These are phyloP conservation scores for Cladosporium sp. DNA, from an alignment of 2,329 filamentous ascomycete species.

Conservation along the genomic window DNA sequence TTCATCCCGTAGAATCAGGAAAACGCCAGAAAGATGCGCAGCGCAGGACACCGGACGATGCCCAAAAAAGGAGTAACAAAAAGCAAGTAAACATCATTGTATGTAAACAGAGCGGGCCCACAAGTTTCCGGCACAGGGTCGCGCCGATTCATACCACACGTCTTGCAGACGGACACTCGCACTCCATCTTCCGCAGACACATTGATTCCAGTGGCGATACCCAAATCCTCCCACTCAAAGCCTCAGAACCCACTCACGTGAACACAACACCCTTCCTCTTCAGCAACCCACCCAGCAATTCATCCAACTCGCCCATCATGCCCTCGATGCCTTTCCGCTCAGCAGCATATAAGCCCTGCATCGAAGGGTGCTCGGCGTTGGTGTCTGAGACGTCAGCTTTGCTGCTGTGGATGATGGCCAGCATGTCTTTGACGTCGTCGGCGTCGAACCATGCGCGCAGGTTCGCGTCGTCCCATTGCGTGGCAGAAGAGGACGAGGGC, in stretches of 20 bases:
- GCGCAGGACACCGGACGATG: background rate
- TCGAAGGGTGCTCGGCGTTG: slow-evolving; percentile 81
- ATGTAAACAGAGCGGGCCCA: background rate
- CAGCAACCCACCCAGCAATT: slow-evolving; percentile 31
- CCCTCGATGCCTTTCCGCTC: slow-evolving; percentile 83
- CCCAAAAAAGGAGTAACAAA: background rate
- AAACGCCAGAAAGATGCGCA: background rate
- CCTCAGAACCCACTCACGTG: too few relatives aligned
- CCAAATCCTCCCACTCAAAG: too few relatives aligned
- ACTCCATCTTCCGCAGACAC: too few relatives aligned
- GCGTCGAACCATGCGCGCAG: slow-evolving; percentile 83
- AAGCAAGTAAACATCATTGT: background rate
- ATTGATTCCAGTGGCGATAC: too few relatives aligned
- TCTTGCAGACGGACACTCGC: too few relatives aligned
- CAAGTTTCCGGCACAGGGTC: too few relatives aligned
- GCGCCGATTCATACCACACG: too few relatives aligned
- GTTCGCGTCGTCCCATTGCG: slow-evolving; percentile 76
- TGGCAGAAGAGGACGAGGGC: background rate
- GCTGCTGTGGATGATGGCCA: slow-evolving; percentile 91
- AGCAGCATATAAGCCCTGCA: slow-evolving; percentile 76
- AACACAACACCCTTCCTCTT: slow-evolving; percentile 15
- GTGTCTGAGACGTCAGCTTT: slow-evolving; percentile 60
- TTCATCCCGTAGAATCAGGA: background rate
- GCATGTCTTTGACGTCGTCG: slow-evolving; percentile 82
- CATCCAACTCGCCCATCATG: slow-evolving; percentile 85